Base-by-base conservation (phyloP, 2,329 filamentous ascomycete genomes). In the Cercospora zeae-maydis region DNA sequence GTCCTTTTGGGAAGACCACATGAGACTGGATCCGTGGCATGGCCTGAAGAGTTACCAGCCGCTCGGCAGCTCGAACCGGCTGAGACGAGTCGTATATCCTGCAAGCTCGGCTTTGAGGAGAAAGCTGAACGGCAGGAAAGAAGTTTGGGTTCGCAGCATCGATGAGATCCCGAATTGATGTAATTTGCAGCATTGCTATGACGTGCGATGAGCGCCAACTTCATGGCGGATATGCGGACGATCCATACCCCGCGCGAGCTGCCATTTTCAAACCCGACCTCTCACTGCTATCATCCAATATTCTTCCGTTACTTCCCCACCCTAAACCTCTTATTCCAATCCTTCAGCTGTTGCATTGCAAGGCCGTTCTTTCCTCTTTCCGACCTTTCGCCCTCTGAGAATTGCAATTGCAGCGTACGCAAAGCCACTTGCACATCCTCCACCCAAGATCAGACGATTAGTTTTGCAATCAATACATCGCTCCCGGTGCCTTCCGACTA, bases 1-100 rank as follows among this genome's bases (percentile, higher is more conserved):
- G 70, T 72, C 70, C 0, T 80, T 80, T 58, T 80, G 76, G 77
- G 77, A 81, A 56, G 76, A 80, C 63, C 74, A 78, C 54, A 76
- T 80, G 71, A 72, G 75, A 47, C 61, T 80, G 11, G 75, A 81
- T 70, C 76, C 76, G 5, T 81, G 77, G 77, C 71, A 76, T 69
- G 78, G 78, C 2, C 69, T 80, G 62, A 75, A 76, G 66, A 73
- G 64, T n/a, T 71, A 78, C 16, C 75, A 79, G 64, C 78, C 78
- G 3, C 63, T 81, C 31, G 78, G 75, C 6, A 71, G 74, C 19
- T 64, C 75, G 1, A 80, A 80, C 55, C 67, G 78, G 56, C 68
- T 80, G 57, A 69, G 78, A 45, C 75, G 63, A 63, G 75, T 74
- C 42, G 74, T 79, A 0, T 80, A 79, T 64, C 75, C 72, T 10